These are phyloP conservation scores for Candida schatavii DNA, from an alignment of 805 yeast genomes.

Conservation along the genomic window DNA sequence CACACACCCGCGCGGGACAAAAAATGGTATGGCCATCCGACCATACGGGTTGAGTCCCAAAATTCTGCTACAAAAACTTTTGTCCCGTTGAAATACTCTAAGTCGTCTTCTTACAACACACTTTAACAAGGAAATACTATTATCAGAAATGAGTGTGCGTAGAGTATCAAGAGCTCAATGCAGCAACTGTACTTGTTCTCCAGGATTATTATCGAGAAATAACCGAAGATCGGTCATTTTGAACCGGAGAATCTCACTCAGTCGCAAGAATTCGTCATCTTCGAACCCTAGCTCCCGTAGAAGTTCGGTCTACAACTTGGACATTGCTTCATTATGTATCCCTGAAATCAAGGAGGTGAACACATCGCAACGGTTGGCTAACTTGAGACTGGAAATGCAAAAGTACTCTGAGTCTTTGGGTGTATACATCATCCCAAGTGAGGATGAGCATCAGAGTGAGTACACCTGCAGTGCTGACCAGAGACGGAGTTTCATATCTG, in stretches of 20 bases:
- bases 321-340: slow-evolving; percentile 39
- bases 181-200: slow-evolving; percentile 79
- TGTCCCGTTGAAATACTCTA: no score
- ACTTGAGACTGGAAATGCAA: slow-evolving; percentile 56
- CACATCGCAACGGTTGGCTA: slow-evolving; percentile 60
- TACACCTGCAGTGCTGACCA: slow-evolving; percentile 54
- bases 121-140: not conserved
- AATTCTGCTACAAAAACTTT: no score
- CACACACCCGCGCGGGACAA: no score
- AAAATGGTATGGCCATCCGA: no score
- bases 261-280: slow-evolving; percentile 22
- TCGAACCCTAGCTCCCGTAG: slow-evolving; percentile 30
- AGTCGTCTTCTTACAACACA: no score
- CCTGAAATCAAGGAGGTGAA: slow-evolving; percentile 51
- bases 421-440: slow-evolving; percentile 58
- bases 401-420: slow-evolving; percentile 35
- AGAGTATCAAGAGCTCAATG: slow-evolving; percentile 48
- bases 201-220: slow-evolving; percentile 70
- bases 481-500: slow-evolving; percentile 54
- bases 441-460: slow-evolving; percentile 65
- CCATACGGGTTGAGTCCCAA: no score
- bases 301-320: slow-evolving; percentile 41
- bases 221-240: slow-evolving; percentile 57
- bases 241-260: slow-evolving; percentile 39
- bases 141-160: slow-evolving; percentile 4